Conservation (phyloP, 805 yeast genomes). For the Phaffomyces thermotolerans region DNA sequence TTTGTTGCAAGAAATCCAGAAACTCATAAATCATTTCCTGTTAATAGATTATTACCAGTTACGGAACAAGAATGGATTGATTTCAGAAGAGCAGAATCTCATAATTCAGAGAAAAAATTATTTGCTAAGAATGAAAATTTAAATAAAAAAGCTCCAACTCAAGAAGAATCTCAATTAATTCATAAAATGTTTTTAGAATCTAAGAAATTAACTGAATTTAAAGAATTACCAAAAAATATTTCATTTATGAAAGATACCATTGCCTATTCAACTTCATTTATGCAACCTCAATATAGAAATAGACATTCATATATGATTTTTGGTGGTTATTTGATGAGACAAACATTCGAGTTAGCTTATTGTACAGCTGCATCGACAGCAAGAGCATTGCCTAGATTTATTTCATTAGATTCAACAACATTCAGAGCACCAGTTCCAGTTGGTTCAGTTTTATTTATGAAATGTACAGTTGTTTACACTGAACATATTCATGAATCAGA, state of each 20-base stretch:
- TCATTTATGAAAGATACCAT: slow-evolving; percentile 66
- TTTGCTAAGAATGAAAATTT: slow-evolving; percentile 60
- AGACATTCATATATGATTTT: slow-evolving; percentile 91
- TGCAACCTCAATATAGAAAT: slow-evolving; percentile 96
- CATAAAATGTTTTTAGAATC: slow-evolving; percentile 68
- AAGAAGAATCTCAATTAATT: slow-evolving; percentile 64
- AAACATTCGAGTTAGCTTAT: slow-evolving; percentile 88
- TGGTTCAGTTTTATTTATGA: slow-evolving; percentile 79
- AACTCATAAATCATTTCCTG: slow-evolving; percentile 84
- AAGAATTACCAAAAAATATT: slow-evolving; percentile 40
- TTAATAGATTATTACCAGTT: slow-evolving; percentile 71
- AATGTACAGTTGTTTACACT: slow-evolving; percentile 79
- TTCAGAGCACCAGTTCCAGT: slow-evolving; percentile 95
- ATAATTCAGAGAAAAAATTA: slow-evolving; percentile 78
- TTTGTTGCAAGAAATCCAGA: slow-evolving; percentile 93
- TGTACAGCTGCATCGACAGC: slow-evolving; percentile 89
- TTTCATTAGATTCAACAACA: slow-evolving; percentile 83
- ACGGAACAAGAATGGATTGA: slow-evolving; percentile 74
- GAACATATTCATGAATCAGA: slow-evolving; percentile 55
- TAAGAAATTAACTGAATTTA: slow-evolving; percentile 28
- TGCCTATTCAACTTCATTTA: slow-evolving; percentile 70
- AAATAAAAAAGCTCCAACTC: slow-evolving; percentile 64
- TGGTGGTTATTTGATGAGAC: slow-evolving; percentile 91
- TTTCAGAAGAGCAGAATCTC: slow-evolving; percentile 82
- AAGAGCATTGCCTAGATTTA: slow-evolving; percentile 79